Evolutionary conservation across 768 basidiomycete species (phyloP).

Genomic region (Leccinum obscurum): DNA sequence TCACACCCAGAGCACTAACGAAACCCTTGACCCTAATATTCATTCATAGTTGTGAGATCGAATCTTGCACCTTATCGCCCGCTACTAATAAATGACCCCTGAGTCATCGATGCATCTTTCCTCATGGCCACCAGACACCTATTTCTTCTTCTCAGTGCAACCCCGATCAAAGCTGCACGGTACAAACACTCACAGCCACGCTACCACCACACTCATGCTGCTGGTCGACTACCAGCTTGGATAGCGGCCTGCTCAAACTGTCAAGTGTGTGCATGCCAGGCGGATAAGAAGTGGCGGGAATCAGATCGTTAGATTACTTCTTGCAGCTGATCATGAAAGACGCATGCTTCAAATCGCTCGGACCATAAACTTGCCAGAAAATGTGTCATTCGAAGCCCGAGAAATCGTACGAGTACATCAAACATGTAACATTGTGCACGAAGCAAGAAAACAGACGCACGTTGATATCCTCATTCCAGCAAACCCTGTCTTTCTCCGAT

Average conservation of each 20-base stretch:
- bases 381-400: neutral
- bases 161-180: neutral
- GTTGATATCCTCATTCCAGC: slow-evolving; percentile 4
- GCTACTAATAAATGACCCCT: neutral
- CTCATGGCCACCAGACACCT: neutral
- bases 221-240: neutral
- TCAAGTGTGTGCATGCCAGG: neutral
- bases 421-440: neutral
- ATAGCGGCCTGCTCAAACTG: neutral
- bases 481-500: slow-evolving; percentile 17
- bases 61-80: neutral
- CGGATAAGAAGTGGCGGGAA: slow-evolving; percentile 4
- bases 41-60: neutral
- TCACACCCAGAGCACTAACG: neutral
- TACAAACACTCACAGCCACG: neutral
- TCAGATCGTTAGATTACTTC: slow-evolving; percentile 1
- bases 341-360: slow-evolving; percentile 6
- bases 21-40: neutral
- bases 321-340: slow-evolving; percentile 9
- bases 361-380: neutral
- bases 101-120: neutral
- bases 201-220: neutral
- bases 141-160: neutral
- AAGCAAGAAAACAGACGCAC: neutral
- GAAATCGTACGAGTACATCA: neutral